Base-by-base conservation (phyloP, 768 basidiomycete species). In the Russula vinacea region DNA sequence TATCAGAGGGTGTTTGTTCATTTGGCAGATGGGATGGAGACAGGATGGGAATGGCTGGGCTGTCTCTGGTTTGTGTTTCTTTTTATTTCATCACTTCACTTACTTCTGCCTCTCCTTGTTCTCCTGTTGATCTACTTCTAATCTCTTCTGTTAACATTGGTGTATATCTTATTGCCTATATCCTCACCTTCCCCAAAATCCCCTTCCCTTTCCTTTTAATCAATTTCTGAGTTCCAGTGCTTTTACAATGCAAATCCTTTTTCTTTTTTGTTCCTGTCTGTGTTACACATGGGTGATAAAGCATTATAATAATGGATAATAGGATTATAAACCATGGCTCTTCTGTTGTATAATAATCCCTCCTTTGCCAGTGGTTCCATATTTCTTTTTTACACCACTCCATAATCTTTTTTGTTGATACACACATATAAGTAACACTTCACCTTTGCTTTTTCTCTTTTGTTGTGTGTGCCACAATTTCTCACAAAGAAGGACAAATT, bases 21-120 rank as follows among this genome's bases (percentile, higher is more conserved):
- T 22, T 16, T 2, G n/a, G 22, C 22, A 50, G 39, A 39, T 8
- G 35, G 33, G 29, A 29, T 7, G 13, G 35, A 32, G 13, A 19
- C 37, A n/a, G 14, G 24, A 54, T n/a, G 19, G 42, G 52, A 45
- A 54, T 22, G 53, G 33, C 50, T 53, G 59, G 22, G 44, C 60
- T 62, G 22, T 53, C 35, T 53, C 60, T 45, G 60, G 60, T 54
- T 52, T 32, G 37, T 55, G 32, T 60, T 26, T 53, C 11, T 24
- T 42, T 42, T 32, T 24, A 10, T 14, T 44, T 32, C 24, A 22
- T 53, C 29, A 5, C 51, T 40, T 52, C 14, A 40, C 58, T 42
- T 50, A 29, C 29, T 55, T 40, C 42, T 14, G 45, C 47, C 7
- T 37, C 39, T 33, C 42, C 29, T 33, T 44, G 40, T 26, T 5